These are phyloP conservation scores for Thalassiosira mediterranea DNA, from an alignment of 352 stramenopile species.

Conservation along the genomic window DNA sequence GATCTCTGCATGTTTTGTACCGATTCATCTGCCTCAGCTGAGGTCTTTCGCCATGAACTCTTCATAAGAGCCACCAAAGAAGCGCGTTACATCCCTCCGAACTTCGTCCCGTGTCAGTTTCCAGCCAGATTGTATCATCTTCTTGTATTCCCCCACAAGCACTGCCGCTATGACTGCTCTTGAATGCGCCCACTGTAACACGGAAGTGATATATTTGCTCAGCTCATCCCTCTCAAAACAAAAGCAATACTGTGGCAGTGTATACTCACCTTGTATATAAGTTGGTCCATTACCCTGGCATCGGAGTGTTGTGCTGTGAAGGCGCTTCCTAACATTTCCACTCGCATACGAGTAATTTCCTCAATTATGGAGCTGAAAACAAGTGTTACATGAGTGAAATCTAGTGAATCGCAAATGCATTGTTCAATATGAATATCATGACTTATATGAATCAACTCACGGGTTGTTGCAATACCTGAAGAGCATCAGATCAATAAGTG, in stretches of 20 bases:
- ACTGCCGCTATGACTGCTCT: slow-evolving; percentile 88
- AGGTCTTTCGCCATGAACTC: slow-evolving; percentile 89
- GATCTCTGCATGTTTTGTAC: too few species aligned
- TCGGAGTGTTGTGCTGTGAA: slow-evolving; percentile 95
- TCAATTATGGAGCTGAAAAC: slow-evolving; percentile 92
- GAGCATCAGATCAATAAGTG: too few species aligned
- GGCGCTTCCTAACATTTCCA: slow-evolving; percentile 92
- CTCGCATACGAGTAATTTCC: slow-evolving; percentile 87
- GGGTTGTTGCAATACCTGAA: slow-evolving; percentile 96
- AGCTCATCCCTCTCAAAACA: too few species aligned
- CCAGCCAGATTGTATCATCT: slow-evolving; percentile 88
- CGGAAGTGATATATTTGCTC: too few species aligned
- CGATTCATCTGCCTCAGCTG: slow-evolving; percentile 6
- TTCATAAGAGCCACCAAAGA: slow-evolving; percentile 91
- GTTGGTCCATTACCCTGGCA: slow-evolving; percentile 91
- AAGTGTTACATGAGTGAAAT: too few species aligned
- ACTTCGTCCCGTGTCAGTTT: slow-evolving; percentile 87
- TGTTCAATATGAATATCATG: too few species aligned
- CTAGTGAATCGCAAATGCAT: too few species aligned
- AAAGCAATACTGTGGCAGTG: too few species aligned
- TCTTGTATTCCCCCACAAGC: slow-evolving; percentile 89
- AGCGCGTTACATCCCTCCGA: slow-evolving; percentile 85
- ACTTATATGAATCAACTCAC: too few species aligned
- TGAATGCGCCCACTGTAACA: slow-evolving; percentile 93
- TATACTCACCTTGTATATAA: slow-evolving; percentile 96